Conservation (phyloP, 2,329 filamentous ascomycete species). For the Diaporthe helianthi region DNA sequence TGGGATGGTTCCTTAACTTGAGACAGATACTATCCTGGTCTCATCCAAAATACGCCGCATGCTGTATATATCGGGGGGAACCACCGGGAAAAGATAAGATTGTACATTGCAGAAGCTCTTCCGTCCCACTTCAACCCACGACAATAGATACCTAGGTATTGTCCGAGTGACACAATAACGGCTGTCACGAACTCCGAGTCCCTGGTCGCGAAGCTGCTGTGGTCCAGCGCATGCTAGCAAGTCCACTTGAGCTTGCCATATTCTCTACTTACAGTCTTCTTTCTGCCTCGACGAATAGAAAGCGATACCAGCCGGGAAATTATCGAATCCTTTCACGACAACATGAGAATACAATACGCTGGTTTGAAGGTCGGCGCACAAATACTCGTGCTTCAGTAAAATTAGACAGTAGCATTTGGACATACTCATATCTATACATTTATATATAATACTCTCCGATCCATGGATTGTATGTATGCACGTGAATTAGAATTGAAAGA, state of each 20-base stretch:
- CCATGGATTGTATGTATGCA: conserved; percentile 4
- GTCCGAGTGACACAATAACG: not conserved
- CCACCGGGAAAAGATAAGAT: not conserved
- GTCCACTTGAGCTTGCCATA: not conserved
- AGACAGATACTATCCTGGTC: not conserved
- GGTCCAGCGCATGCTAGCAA: not conserved
- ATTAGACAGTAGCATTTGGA: not conserved
- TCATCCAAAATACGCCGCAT: no score
- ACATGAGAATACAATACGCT: not conserved
- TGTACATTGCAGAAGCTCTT: no score
- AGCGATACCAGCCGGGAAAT: no score
- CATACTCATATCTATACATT: not conserved
- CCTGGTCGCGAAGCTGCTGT: not conserved
- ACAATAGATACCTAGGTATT: no score
- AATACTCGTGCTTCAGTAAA: not conserved
- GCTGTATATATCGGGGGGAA: not conserved
- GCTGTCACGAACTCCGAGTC: not conserved
- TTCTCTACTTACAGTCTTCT: not conserved
- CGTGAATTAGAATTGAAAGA: not conserved
- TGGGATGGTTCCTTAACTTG: no score
- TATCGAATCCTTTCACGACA: no score
- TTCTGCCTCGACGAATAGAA: not conserved
- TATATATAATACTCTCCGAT: not conserved
- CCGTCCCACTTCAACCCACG: not conserved
- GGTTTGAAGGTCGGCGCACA: not conserved